Conservation (phyloP, 148 eudicot species). For the Chenopodium quinoa region DNA sequence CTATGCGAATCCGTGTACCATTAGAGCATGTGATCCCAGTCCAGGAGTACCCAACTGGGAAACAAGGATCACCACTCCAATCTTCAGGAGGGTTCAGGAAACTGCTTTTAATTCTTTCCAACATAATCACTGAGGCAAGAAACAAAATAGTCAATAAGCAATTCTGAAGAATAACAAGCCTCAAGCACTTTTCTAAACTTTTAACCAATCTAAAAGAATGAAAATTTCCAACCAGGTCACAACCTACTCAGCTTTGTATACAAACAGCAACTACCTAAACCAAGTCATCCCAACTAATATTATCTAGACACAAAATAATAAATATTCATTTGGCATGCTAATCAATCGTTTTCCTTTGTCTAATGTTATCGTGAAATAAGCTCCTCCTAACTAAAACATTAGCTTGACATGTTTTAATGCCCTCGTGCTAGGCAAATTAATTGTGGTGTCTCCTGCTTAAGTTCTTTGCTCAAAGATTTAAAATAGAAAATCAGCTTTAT, state of each 20-base stretch:
- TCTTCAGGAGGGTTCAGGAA: conserved; percentile 68
- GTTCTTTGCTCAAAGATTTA: background rate
- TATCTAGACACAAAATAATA: background rate
- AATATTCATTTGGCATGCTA: background rate
- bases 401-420: background rate
- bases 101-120: conserved; percentile 50
- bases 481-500: background rate
- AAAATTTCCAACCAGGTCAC: background rate
- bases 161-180: background rate
- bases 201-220: background rate
- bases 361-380: background rate
- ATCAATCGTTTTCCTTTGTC: background rate
- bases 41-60: conserved; percentile 79
- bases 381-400: background rate
- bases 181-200: background rate
- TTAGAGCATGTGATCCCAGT: conserved; percentile 81
- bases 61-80: conserved; percentile 99
- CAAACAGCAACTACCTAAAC: background rate
- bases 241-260: background rate
- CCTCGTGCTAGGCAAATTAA: background rate
- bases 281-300: background rate
- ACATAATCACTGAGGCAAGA: conserved; percentile 53
- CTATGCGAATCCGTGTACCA: conserved; percentile 59
- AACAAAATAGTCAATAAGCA: background rate
- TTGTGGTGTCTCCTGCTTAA: background rate